Evolutionary conservation across 2,329 filamentous ascomycete species (phyloP).

Genomic region (Epicoccum sorghinum): DNA sequence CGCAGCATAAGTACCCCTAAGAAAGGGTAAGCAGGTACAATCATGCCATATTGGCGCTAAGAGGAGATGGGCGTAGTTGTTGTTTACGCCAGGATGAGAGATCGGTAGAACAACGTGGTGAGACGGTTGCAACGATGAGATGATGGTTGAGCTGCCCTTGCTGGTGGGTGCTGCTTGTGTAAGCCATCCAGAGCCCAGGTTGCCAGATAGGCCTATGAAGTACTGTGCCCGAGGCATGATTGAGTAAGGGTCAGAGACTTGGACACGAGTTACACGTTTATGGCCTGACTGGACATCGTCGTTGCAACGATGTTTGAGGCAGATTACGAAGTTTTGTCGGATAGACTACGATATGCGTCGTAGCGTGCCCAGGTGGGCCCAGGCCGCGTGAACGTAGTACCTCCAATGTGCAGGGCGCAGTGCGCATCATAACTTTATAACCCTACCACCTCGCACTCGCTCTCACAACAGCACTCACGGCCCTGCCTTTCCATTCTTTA

Average conservation of each 20-base stretch:
- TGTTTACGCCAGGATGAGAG: neutral
- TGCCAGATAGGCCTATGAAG: neutral
- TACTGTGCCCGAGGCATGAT: neutral
- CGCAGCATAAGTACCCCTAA: constrained; percentile 12
- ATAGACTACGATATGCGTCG: neutral
- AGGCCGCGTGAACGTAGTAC: neutral
- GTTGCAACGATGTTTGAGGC: neutral
- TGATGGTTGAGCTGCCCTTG: neutral
- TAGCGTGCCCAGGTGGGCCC: neutral
- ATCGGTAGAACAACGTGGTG: constrained; percentile 1
- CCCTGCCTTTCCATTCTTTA: neutral
- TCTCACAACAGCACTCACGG: constrained; percentile 1
- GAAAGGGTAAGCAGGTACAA: neutral
- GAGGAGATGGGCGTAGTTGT: constrained; percentile 1
- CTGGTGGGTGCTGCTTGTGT: neutral
- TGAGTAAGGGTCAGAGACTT: neutral
- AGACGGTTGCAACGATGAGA: constrained; percentile 8
- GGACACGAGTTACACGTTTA: neutral
- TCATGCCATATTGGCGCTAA: neutral
- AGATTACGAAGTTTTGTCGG: neutral
- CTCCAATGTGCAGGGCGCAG: neutral
- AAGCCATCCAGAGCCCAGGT: neutral
- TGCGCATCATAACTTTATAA: constrained; percentile 25
- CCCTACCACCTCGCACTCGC: constrained; percentile 20
- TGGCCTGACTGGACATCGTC: neutral